These are phyloP conservation scores for Xylariaceae sp. DNA, from an alignment of 2,329 filamentous ascomycete species.

Conservation along the genomic window DNA sequence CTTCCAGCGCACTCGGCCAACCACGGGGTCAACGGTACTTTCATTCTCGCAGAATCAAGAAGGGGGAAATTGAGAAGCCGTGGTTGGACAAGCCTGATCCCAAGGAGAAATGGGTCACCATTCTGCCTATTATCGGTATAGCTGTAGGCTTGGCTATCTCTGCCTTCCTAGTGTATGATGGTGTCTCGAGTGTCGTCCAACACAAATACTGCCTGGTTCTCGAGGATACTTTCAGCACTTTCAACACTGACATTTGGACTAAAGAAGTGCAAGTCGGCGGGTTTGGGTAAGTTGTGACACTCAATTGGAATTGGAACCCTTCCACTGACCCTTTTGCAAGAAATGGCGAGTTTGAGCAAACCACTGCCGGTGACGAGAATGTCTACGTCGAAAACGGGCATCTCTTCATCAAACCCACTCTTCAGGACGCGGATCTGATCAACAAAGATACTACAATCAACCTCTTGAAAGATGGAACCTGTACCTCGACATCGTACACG, in stretches of 20 bases:
- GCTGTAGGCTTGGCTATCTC: conserved; percentile 65
- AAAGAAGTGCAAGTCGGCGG: conserved; percentile 74
- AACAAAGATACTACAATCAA: conserved; percentile 66
- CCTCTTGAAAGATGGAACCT: conserved; percentile 62
- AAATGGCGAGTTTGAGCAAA: conserved; percentile 79
- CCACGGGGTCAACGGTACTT: conserved; percentile 58
- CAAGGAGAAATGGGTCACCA: conserved; percentile 83
- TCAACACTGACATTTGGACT: conserved; percentile 64
- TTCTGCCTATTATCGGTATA: conserved; percentile 72
- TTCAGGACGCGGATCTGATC: conserved; percentile 67
- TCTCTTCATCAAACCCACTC: conserved; percentile 73
- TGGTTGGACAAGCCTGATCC: conserved; percentile 73
- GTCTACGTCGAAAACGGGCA: conserved; percentile 68
- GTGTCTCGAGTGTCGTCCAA: conserved; percentile 66
- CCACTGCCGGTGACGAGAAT: conserved; percentile 70
- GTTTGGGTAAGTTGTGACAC: conserved; percentile 60
- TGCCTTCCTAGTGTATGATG: conserved; percentile 73
- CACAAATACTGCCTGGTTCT: conserved; percentile 71
- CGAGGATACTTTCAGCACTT: conserved; percentile 61
- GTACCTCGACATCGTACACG: conserved; percentile 58
- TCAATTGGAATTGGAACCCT: background rate
- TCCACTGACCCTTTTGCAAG: conserved; percentile 38
- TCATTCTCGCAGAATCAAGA: conserved; percentile 68
- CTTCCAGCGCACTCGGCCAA: conserved; percentile 41
- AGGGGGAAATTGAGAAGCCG: conserved; percentile 71